Evolutionary conservation across 129 eudicot genomes (phyloP), one percentile per base, ranked within the genome.

Genomic region (Kitagawia praeruptora): DNA sequence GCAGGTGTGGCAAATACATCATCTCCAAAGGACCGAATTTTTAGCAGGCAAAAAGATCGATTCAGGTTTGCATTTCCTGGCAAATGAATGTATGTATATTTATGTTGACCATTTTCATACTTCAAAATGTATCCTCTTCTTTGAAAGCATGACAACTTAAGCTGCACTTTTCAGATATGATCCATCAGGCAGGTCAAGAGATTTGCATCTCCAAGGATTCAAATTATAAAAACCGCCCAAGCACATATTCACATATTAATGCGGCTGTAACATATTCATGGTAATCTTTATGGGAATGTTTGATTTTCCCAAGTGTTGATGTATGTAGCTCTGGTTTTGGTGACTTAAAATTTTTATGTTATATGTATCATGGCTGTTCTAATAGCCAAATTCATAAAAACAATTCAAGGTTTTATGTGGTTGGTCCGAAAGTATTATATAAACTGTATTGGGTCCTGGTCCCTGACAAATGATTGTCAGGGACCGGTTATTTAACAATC

Each of bases 21-120:
- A 54, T 91, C 98, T 46, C 98, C 97, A n/a, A 91, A 84, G 80
- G 91, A 88, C 77, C 91, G 87, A 80, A 69, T 83, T 80, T 34
- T 83, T 38, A 82, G 82, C 46, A 86, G 83, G 41, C 86, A 83
- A 67, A 91, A 76, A 77, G 91, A 89, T 72, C 87, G 85, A 56
- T 83, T 72, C 31, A 83, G 87, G 77, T 88, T 84, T 82, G 84
- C 84, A 77, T 89, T 86, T 80, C 88, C 91, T 15, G 84, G 87
- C 28, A 89, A 80, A 66, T 89, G 87, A 88, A 77, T 46, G 80
- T 75, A 78, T 53, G 78, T 70, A 23, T 69, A 48, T 38, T 2
- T 12, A 8, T 39, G 54, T 1, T 46, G 23, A 21, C 64, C 37
- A 51, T 41, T n/a, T 75, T 25, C 61, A 6, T 19, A 46, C 38